phyloP scores from a whole-genome alignment of 2,329 filamentous ascomycete species.

The Hysterium pulicare region DNA sequence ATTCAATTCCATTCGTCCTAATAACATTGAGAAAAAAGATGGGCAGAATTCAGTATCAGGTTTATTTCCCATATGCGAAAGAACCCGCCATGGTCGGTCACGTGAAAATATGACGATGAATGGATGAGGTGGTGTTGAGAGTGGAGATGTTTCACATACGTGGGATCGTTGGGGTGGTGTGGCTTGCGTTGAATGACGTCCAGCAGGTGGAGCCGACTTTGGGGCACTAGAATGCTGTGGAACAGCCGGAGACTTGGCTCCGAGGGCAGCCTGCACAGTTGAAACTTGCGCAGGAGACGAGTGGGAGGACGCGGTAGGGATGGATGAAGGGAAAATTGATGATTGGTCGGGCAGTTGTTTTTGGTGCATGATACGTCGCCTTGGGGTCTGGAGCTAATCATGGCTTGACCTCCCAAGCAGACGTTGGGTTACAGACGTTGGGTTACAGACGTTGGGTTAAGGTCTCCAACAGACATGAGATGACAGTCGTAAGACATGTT shows the following conservation, averaged over 20 bases:
- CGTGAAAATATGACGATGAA: neutral
- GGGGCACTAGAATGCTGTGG: constrained; percentile 1
- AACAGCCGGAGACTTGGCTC: neutral
- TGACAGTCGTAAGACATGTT: neutral
- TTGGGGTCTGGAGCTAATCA: neutral
- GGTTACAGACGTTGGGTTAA: no score
- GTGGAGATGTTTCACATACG: neutral
- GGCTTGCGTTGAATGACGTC: neutral
- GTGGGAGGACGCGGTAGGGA: neutral
- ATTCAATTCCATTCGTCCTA: no score
- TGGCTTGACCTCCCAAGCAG: neutral
- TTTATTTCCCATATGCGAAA: no score
- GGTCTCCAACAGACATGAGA: neutral
- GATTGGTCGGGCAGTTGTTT: no score
- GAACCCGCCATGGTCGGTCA: no score
- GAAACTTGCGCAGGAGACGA: constrained; percentile 1
- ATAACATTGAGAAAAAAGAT: no score
- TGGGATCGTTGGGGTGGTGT: neutral
- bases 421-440: no score
- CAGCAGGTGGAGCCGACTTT: neutral
- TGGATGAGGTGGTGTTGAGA: neutral
- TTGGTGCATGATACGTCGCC: constrained; percentile 1
- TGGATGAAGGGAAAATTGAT: neutral
- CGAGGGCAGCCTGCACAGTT: neutral
- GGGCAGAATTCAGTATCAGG: no score